Conservation (phyloP, 495 filamentous ascomycete genomes). For the Penicillium atrosanguineum region DNA sequence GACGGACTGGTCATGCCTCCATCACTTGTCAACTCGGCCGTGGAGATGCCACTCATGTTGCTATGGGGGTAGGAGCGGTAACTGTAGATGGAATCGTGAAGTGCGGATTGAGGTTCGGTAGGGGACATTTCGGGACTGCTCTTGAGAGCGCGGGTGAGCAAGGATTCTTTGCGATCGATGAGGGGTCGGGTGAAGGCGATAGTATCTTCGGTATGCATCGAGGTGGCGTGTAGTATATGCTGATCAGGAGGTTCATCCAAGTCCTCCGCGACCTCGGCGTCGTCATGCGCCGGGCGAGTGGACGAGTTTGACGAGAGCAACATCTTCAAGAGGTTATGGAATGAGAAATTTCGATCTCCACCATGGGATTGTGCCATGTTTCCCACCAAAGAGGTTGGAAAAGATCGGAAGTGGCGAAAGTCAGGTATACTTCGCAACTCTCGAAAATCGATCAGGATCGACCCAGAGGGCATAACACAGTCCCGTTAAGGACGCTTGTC, state of each 20-base stretch:
- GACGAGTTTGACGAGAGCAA: conserved; percentile 42
- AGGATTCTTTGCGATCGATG: conserved; percentile 62
- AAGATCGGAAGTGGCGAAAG: conserved; percentile 8
- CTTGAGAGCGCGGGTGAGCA: conserved; percentile 76
- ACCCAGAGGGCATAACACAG: conserved; percentile 29
- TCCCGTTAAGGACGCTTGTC: conserved; percentile 43
- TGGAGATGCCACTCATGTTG: conserved; percentile 74
- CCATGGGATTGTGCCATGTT: conserved; percentile 42
- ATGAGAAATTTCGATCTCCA: conserved; percentile 39
- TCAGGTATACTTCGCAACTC: conserved; percentile 17
- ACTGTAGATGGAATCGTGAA: conserved; percentile 35
- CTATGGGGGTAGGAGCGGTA: conserved; percentile 71
- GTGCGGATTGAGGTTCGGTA: conserved; percentile 33
- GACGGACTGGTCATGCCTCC: conserved; percentile 88
- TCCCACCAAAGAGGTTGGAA: conserved; percentile 5
- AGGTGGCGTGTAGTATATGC: conserved; percentile 29
- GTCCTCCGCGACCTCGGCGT: conserved; percentile 47
- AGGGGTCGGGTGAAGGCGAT: conserved; percentile 33
- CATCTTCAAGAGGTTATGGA: conserved; percentile 49
- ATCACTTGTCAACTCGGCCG: conserved; percentile 86
- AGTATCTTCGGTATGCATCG: conserved; percentile 28
- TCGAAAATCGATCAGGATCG: conserved; percentile 37
- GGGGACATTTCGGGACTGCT: conserved; percentile 56
- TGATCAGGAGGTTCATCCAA: conserved; percentile 50
- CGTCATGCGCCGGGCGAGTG: conserved; percentile 35